Percentiles rank a stretch among this genome's conserved stretches.
These are phyloP conservation scores for Plasmodium fragile DNA, from an alignment of 169 alveolate species.

Conservation along the genomic window DNA sequence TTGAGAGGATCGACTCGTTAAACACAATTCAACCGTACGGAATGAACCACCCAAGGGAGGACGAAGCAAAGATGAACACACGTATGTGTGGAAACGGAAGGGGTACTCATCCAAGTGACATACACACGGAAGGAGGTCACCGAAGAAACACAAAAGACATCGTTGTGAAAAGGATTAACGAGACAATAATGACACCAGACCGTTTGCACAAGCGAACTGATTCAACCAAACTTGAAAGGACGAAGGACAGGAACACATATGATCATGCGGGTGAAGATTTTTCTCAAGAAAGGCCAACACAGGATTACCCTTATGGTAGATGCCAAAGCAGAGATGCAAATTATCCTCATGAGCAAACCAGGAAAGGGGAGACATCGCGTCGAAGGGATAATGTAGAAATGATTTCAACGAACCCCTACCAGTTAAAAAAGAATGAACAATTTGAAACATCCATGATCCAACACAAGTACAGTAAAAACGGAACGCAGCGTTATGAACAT, in stretches of 20 bases:
- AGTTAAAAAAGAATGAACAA: background rate
- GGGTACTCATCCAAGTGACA: background rate
- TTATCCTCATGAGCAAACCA: background rate
- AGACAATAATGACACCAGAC: background rate
- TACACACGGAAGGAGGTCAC: background rate
- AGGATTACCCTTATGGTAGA: background rate
- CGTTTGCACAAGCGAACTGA: background rate
- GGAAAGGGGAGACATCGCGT: background rate
- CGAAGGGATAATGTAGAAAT: background rate
- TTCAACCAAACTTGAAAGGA: background rate
- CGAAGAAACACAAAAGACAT: background rate
- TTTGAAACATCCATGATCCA: background rate
- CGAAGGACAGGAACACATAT: background rate
- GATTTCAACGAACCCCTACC: background rate
- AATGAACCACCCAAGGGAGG: background rate
- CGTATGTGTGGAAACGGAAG: background rate
- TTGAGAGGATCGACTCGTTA: background rate
- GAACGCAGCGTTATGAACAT: background rate
- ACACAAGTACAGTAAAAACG: slow-evolving; percentile 4
- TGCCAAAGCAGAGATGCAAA: background rate
- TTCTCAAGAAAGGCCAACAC: background rate
- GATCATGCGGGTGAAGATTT: background rate
- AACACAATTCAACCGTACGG: background rate
- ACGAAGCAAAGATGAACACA: background rate
- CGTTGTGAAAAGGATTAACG: background rate